phyloP scores from a whole-genome alignment of 1,284 basidiomycete species.

The Cryptococcus maquisensis region DNA sequence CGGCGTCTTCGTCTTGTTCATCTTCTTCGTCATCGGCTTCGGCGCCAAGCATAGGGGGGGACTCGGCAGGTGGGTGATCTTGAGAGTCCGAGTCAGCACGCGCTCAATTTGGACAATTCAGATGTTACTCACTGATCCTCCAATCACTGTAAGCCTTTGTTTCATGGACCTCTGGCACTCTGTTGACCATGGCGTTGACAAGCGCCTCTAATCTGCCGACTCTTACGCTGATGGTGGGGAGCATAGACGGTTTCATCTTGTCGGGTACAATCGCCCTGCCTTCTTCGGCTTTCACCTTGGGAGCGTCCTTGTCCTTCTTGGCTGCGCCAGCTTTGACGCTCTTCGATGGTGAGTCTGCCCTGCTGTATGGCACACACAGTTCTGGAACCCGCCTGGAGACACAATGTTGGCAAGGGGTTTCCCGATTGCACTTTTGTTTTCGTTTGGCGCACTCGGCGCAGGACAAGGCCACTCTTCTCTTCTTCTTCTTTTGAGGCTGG shows the following conservation, averaged over 20 bases:
- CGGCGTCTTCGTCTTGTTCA: background rate
- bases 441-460: slow-evolving; percentile 45
- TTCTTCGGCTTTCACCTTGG: background rate
- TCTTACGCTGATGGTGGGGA: slow-evolving; percentile 33
- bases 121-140: slow-evolving; percentile 36
- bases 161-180: slow-evolving; percentile 31
- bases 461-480: slow-evolving; percentile 37
- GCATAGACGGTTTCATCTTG: slow-evolving; percentile 13
- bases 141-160: slow-evolving; percentile 33
- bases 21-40: slow-evolving; percentile 7
- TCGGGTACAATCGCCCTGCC: background rate
- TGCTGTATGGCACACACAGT: slow-evolving; percentile 34
- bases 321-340: background rate
- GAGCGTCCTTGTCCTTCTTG: slow-evolving; percentile 6
- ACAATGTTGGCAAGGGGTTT: slow-evolving; percentile 46
- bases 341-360: slow-evolving; percentile 17
- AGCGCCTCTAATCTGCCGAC: slow-evolving; percentile 35
- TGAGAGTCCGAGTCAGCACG: background rate
- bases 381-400: slow-evolving; percentile 38
- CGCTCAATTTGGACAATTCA: background rate
- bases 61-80: slow-evolving; percentile 35
- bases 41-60: slow-evolving; percentile 19
- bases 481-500: slow-evolving; percentile 40
- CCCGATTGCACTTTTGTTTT: slow-evolving; percentile 46
- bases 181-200: slow-evolving; percentile 39